Evolutionary conservation across 805 yeast species (phyloP).

Genomic region (Saccharomycopsis amapae): DNA sequence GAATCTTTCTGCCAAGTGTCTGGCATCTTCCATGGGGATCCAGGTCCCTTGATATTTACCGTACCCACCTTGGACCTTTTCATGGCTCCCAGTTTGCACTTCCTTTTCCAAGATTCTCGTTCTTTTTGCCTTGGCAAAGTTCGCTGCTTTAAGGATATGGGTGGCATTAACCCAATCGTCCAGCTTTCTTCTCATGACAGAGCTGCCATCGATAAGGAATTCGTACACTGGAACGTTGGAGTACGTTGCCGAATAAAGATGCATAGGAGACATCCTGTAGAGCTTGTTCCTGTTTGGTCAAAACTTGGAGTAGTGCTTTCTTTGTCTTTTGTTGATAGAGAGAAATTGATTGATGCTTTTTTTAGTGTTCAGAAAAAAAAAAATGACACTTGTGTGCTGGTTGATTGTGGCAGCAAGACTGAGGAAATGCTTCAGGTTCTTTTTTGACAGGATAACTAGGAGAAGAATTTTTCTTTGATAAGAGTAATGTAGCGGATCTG

Average conservation of each 20-base stretch:
- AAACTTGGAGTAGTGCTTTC: too few relatives aligned
- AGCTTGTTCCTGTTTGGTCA: too few relatives aligned
- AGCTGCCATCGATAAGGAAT: slow-evolving; percentile 55
- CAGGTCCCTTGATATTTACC: slow-evolving; percentile 97
- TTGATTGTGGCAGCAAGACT: too few relatives aligned
- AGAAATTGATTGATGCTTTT: too few relatives aligned
- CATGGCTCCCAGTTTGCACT: slow-evolving; percentile 85
- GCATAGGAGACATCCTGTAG: too few relatives aligned
- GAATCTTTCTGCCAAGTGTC: slow-evolving; percentile 55
- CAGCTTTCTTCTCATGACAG: slow-evolving; percentile 68
- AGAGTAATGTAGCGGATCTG: too few relatives aligned
- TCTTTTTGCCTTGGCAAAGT: slow-evolving; percentile 89
- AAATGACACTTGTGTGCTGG: too few relatives aligned
- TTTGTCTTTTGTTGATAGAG: too few relatives aligned
- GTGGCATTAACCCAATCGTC: slow-evolving; percentile 93
- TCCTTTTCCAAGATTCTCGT: slow-evolving; percentile 88
- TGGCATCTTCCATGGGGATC: slow-evolving; percentile 81
- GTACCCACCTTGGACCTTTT: slow-evolving; percentile 94
- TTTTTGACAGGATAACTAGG: too few relatives aligned
- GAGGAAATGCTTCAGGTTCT: too few relatives aligned
- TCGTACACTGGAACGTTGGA: slow-evolving; percentile 83
- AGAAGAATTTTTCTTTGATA: too few relatives aligned
- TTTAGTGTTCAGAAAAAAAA: too few relatives aligned
- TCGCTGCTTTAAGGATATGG: slow-evolving; percentile 87
- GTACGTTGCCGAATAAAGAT: slow-evolving; percentile 67